phyloP scores from a whole-genome alignment of 139 green algal species.

The Chlorella sp. region DNA sequence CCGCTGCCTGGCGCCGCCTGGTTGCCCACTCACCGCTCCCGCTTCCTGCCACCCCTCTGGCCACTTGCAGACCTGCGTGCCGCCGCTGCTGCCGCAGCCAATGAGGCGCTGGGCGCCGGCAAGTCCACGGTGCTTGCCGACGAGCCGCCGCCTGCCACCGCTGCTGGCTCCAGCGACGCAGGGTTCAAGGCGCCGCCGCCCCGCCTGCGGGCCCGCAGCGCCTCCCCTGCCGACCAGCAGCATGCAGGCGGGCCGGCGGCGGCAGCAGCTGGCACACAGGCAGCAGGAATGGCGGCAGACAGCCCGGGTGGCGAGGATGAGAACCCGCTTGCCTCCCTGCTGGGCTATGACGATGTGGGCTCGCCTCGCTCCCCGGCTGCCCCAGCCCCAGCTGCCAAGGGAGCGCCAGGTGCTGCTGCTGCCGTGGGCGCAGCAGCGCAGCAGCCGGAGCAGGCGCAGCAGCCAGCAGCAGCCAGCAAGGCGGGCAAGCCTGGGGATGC shows the following conservation, averaged over 20 bases:
- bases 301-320: not conserved
- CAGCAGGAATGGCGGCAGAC: not conserved
- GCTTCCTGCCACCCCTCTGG: no score
- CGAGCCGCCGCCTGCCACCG: not conserved
- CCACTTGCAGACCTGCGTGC: not conserved
- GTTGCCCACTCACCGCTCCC: no score
- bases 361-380: not conserved
- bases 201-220: not conserved
- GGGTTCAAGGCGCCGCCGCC: slow-evolving; percentile 11
- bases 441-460: not conserved
- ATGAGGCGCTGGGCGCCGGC: not conserved
- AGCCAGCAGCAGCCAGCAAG: not conserved
- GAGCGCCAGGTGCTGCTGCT: not conserved
- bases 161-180: no score
- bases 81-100: not conserved
- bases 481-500: not conserved
- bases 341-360: slow-evolving; percentile 35
- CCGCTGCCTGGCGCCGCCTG: no score
- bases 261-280: not conserved
- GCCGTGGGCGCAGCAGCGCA: not conserved
- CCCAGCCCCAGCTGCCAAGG: not conserved
- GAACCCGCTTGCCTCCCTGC: slow-evolving; percentile 46
- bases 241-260: not conserved
- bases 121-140: slow-evolving; percentile 5
- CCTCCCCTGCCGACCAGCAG: not conserved